Evolutionary conservation across 2,329 filamentous ascomycete genomes (phyloP).

Genomic region (Arthrobotrys conoides): DNA sequence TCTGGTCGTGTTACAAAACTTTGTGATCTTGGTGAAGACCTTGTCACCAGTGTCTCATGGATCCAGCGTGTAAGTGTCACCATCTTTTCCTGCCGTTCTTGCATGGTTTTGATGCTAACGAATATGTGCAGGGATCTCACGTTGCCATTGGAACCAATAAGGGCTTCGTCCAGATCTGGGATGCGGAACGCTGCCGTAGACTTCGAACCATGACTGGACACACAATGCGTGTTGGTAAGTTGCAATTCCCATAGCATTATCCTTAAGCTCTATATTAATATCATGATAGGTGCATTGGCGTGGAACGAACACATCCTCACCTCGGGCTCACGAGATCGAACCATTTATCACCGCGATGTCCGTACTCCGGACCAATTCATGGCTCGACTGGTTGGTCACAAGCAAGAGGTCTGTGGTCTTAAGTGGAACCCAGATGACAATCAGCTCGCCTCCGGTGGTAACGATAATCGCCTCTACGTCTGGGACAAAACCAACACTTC

Average conservation of each 20-base stretch:
- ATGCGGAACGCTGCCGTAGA: slow-evolving; percentile 86
- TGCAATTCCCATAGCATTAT: not conserved
- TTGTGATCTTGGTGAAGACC: slow-evolving; percentile 92
- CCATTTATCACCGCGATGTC: slow-evolving; percentile 96
- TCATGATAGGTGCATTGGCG: slow-evolving; percentile 75
- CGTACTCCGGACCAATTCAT: slow-evolving; percentile 92
- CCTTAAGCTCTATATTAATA: slow-evolving; percentile 35
- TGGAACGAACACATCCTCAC: slow-evolving; percentile 99
- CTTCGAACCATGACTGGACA: slow-evolving; percentile 97
- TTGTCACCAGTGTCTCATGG: slow-evolving; percentile 97
- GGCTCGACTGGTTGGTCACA: slow-evolving; percentile 89
- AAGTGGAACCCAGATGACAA: slow-evolving; percentile 98
- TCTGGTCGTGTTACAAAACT: slow-evolving; percentile 92
- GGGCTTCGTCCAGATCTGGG: slow-evolving; percentile 97
- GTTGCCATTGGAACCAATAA: slow-evolving; percentile 95
- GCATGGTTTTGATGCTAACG: slow-evolving; percentile 20
- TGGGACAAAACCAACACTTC: slow-evolving; percentile 97
- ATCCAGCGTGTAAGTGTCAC: slow-evolving; percentile 79
- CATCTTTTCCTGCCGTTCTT: not conserved
- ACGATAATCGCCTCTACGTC: slow-evolving; percentile 98
- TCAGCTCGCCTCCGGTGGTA: slow-evolving; percentile 93
- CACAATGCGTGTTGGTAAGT: slow-evolving; percentile 83
- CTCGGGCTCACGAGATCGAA: slow-evolving; percentile 90
- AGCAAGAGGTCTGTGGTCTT: slow-evolving; percentile 96
- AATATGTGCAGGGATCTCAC: slow-evolving; percentile 78